phyloP scores from a whole-genome alignment of 371 early-diverging fungal genomes.

The Batrachochytrium dendrobatidis region DNA sequence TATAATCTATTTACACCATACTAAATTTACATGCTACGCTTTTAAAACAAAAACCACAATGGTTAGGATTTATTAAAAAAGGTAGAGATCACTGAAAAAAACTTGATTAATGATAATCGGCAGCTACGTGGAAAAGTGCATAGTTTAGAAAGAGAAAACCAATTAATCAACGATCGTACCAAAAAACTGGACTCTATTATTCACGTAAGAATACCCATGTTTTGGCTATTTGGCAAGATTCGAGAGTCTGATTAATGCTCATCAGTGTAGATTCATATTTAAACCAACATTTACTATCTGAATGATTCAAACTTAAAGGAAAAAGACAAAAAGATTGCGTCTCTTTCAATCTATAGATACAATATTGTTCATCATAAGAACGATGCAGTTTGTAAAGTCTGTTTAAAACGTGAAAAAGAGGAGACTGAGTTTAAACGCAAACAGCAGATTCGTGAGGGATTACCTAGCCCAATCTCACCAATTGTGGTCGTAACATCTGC shows the following conservation, averaged over 20 bases:
- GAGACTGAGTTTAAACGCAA: constrained; percentile 22
- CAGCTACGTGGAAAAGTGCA: constrained; percentile 37
- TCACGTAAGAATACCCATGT: constrained; percentile 17
- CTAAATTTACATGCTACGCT: too few relatives aligned
- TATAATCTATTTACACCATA: too few relatives aligned
- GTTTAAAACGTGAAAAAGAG: constrained; percentile 28
- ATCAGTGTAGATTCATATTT: too few relatives aligned
- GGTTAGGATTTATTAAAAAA: constrained; percentile 6
- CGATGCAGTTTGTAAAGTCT: constrained; percentile 37
- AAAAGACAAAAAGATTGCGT: constrained; percentile 41
- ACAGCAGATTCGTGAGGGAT: constrained; percentile 23
- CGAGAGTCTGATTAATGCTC: too few relatives aligned
- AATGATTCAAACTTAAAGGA: constrained; percentile 25
- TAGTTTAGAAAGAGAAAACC: constrained; percentile 31
- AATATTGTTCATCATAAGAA: constrained; percentile 41
- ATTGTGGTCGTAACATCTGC: constrained; percentile 10
- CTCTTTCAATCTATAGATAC: constrained; percentile 44
- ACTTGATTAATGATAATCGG: constrained; percentile 35
- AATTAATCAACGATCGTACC: constrained; percentile 23
- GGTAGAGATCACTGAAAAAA: constrained; percentile 39
- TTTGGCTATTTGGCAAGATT: constrained; percentile 1
- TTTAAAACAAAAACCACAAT: too few relatives aligned
- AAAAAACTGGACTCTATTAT: constrained; percentile 26
- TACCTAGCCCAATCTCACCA: constrained; percentile 9
- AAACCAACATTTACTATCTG: background rate